Evolutionary conservation across 2,329 filamentous ascomycete genomes (phyloP), one percentile per base, ranked within the genome.

Genomic region (Verticillium klebahnii): DNA sequence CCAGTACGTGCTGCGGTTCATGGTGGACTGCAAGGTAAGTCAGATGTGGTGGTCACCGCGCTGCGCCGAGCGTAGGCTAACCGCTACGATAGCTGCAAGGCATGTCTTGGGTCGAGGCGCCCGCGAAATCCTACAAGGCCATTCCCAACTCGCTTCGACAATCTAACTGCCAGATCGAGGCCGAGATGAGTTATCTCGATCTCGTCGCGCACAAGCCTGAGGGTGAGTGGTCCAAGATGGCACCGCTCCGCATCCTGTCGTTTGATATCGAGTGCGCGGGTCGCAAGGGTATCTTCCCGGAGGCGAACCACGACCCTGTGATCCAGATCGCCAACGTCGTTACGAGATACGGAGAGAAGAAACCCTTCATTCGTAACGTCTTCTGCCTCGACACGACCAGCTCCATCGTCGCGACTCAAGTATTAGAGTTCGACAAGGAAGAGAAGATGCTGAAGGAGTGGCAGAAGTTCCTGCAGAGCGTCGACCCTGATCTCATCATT

Each of bases 211-310:
- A 98, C 74, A 87, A 91, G 57, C 88, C 93, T 2, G 90, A 95
- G 67, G 94, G 93, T 19, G 93, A 98, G 72, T 99, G 94, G 93
- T 92, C 92, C 32, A 99, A 97, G 77, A 97, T 98, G 89, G 95
- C 96, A 0, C 95, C 95, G 0, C 81, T 99, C 3, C 88, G 95
- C 64, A 90, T 97, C 56, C 78, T 99, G 56, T 98, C 95, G 5
- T 98, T 99, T 71, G 95, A 99, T 85, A 99, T 99, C 69, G 95
- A 99, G 76, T 99, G 95, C 75, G 95, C 95, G 68, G 95, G 95
- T 59, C 90, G 96, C 68, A 98, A 99, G 77, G 95, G 95, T 67
- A 90, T 99, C 71, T 99, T 99, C 71, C 95, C 96, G 0, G 95
- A 99, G 74, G 88, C 96, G 11, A 88, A 94, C 64, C 79, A 92